These are phyloP conservation scores for Penicillium crustosum DNA, from an alignment of 2,329 filamentous ascomycete genomes.

Conservation along the genomic window DNA sequence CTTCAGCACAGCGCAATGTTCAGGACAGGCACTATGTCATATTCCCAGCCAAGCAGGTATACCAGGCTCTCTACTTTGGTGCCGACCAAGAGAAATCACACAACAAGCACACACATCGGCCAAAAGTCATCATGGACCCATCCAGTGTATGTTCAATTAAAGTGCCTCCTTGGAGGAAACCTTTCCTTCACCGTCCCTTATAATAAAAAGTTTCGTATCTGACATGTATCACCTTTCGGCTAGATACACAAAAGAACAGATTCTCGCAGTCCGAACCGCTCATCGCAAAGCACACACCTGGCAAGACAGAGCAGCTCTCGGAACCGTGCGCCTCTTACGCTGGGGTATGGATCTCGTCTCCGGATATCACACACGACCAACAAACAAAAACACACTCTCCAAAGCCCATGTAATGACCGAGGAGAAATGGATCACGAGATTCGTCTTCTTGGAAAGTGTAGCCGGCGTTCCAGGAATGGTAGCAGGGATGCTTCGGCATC, in stretches of 20 bases:
- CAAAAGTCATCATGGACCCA: slow-evolving; percentile 63
- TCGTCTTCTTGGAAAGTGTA: slow-evolving; percentile 88
- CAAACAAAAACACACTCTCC: slow-evolving; percentile 29
- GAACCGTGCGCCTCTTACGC: slow-evolving; percentile 69
- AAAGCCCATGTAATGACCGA: slow-evolving; percentile 69
- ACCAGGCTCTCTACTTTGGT: background rate
- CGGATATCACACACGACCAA: slow-evolving; percentile 65
- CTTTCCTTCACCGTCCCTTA: background rate
- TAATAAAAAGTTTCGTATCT: background rate
- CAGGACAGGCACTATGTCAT: background rate
- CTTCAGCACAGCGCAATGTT: background rate
- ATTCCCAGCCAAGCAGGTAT: background rate
- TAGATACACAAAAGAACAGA: slow-evolving; percentile 72
- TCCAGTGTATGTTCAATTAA: slow-evolving; percentile 44
- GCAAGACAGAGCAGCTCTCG: slow-evolving; percentile 74
- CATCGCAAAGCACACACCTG: slow-evolving; percentile 69
- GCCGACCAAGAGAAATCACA: background rate
- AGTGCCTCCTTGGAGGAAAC: background rate
- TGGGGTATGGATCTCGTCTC: slow-evolving; percentile 79
- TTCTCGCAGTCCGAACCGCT: slow-evolving; percentile 68
- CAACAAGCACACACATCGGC: background rate
- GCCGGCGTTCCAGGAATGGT: slow-evolving; percentile 95
- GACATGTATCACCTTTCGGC: background rate
- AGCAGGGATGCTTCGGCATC: slow-evolving; percentile 83
- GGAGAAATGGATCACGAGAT: slow-evolving; percentile 80